Evolutionary conservation across 2,329 filamentous ascomycete genomes (phyloP).

Genomic region (Fusarium sp.): DNA sequence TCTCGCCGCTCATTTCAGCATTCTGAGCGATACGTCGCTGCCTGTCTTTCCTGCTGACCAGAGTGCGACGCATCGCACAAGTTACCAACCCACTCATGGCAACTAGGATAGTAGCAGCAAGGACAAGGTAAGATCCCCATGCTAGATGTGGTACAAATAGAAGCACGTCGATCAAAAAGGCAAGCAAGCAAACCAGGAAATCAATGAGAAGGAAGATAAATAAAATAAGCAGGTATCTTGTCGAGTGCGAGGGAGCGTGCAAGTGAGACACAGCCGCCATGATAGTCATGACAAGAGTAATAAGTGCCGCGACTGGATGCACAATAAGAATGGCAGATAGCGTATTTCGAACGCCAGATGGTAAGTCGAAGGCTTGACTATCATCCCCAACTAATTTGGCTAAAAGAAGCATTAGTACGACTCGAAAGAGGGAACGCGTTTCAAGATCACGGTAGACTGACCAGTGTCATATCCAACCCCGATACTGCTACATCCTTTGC

Average conservation of each 20-base stretch:
- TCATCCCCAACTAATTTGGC: conserved; percentile 42
- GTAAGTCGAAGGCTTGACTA: conserved; percentile 64
- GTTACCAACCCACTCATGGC: conserved; percentile 84
- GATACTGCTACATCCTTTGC: conserved; percentile 71
- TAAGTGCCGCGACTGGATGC: conserved; percentile 87
- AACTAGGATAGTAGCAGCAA: conserved; percentile 88
- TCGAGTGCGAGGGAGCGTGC: conserved; percentile 87
- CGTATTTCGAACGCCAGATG: conserved; percentile 61
- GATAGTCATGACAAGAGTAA: conserved; percentile 85
- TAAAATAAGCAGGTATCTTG: conserved; percentile 83
- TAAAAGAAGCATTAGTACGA: conserved; percentile 29
- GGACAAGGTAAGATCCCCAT: conserved; percentile 94
- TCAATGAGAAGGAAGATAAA: conserved; percentile 89
- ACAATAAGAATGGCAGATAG: conserved; percentile 92
- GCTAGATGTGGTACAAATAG: conserved; percentile 93
- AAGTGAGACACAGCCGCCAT: conserved; percentile 85
- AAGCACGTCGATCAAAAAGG: conserved; percentile 92
- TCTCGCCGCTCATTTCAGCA: conserved; percentile 95
- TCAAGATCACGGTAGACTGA: conserved; percentile 56
- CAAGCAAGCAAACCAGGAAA: conserved; percentile 82
- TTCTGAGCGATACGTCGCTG: conserved; percentile 93
- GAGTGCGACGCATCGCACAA: conserved; percentile 92
- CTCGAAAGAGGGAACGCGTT: not conserved
- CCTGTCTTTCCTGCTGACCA: conserved; percentile 91
- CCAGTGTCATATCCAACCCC: conserved; percentile 87